Percentiles rank a stretch among this genome's conserved stretches.
phyloP scores from a whole-genome alignment of 768 basidiomycete genomes.

The Myochromella boudieri region DNA sequence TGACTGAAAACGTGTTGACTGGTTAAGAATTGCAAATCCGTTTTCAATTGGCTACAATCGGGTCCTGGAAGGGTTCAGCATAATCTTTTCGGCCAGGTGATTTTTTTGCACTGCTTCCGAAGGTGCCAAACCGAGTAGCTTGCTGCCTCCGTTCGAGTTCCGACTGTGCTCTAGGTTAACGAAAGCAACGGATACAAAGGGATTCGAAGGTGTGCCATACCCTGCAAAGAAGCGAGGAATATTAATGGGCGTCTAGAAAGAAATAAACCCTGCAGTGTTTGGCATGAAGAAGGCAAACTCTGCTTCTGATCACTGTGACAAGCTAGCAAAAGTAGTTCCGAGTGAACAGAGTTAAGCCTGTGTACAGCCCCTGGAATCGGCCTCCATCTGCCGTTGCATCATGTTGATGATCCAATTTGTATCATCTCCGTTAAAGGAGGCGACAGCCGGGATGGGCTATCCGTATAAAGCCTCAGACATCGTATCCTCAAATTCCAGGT shows the following conservation, averaged over 20 bases:
- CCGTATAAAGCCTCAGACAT: background rate
- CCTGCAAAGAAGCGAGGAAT: conserved; percentile 2
- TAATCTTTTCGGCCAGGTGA: background rate
- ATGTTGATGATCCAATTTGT: too few relatives aligned
- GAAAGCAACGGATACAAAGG: conserved; percentile 17
- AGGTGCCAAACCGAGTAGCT: background rate
- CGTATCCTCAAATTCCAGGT: background rate
- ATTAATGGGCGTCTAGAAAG: conserved; percentile 6
- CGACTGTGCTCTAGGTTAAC: conserved; percentile 11
- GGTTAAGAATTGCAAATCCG: too few relatives aligned
- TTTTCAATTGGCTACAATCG: conserved; percentile 15
- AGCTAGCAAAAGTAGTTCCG: conserved; percentile 10
- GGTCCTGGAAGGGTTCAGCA: background rate
- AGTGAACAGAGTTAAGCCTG: too few relatives aligned
- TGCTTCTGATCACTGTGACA: conserved; percentile 10
- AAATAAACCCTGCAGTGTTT: conserved; percentile 1
- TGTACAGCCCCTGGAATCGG: too few relatives aligned
- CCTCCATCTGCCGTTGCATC: too few relatives aligned
- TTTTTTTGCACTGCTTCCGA: background rate
- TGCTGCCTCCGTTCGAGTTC: background rate
- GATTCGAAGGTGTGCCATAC: too few relatives aligned
- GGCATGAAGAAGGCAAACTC: conserved; percentile 2
- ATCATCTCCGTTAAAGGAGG: too few relatives aligned
- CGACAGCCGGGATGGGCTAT: background rate
- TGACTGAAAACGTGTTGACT: conserved; percentile 3